phyloP scores from a whole-genome alignment of 176 grass and related monocot species.

The Pharus latifolius region DNA sequence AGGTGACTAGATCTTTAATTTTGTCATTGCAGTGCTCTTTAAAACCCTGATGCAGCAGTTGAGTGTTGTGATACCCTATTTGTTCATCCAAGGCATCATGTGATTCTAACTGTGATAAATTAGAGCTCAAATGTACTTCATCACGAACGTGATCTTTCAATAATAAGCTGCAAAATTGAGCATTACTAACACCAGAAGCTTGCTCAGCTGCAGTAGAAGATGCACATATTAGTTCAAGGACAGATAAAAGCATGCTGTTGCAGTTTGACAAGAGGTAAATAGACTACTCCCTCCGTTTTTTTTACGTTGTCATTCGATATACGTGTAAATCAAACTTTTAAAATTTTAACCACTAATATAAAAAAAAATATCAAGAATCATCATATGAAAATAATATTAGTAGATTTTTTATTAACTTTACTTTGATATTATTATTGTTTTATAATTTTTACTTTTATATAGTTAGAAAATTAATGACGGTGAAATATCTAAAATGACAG shows the following conservation, averaged over 20 bases:
- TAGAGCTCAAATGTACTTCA: background rate
- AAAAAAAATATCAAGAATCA: too few relatives aligned
- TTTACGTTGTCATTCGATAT: too few relatives aligned
- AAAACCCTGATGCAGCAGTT: background rate
- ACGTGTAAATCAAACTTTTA: too few relatives aligned
- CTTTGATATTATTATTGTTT: too few relatives aligned
- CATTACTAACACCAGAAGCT: background rate
- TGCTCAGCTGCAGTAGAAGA: conserved; percentile 2
- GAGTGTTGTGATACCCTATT: background rate
- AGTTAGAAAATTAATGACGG: too few relatives aligned
- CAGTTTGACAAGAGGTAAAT: background rate
- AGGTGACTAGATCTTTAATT: conserved; percentile 2
- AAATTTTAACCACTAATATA: too few relatives aligned
- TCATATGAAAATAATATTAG: too few relatives aligned
- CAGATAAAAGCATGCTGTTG: background rate
- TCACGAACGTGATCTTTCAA: too few relatives aligned
- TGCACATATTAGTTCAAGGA: background rate
- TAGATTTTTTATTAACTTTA: too few relatives aligned
- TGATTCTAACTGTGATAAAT: background rate
- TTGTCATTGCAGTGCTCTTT: background rate
- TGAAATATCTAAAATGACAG: too few relatives aligned
- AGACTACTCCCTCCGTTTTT: too few relatives aligned
- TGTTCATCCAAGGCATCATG: background rate
- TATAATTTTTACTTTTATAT: too few relatives aligned
- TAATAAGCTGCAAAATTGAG: background rate